phyloP scores from a whole-genome alignment of 106 monocot genomes.

The Allium sativum region DNA sequence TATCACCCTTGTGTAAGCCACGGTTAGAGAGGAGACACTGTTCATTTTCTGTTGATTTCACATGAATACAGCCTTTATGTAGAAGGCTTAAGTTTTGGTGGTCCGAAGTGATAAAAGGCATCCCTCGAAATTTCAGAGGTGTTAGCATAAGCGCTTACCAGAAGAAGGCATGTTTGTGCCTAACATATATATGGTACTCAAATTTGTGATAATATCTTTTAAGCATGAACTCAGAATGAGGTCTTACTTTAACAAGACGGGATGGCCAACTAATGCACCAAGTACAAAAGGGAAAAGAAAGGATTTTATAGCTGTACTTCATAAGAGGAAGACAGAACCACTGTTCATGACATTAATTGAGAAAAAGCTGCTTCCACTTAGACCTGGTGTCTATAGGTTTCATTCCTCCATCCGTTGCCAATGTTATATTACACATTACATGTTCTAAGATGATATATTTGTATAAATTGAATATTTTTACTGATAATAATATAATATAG shows the following conservation, averaged over 20 bases:
- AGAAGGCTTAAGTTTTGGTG: conserved; percentile 2
- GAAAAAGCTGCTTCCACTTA: conserved; percentile 90
- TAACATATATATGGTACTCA: no score
- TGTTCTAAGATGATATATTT: no score
- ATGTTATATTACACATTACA: no score
- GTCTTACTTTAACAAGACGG: conserved; percentile 83
- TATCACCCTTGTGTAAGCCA: not conserved
- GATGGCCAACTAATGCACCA: conserved; percentile 85
- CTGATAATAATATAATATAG: no score
- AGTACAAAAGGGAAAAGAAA: conserved; percentile 73
- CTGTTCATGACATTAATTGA: conserved; percentile 93
- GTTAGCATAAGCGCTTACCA: conserved; percentile 7
- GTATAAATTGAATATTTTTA: no score
- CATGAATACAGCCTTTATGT: not conserved
- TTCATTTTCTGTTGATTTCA: not conserved
- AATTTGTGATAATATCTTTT: no score
- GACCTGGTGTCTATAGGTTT: conserved; percentile 86
- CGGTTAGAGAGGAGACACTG: not conserved
- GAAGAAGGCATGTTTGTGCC: no score
- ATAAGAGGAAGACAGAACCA: conserved; percentile 91
- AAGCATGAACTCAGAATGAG: conserved; percentile 60
- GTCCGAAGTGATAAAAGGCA: conserved; percentile 8
- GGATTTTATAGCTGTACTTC: conserved; percentile 83
- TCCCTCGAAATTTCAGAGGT: not conserved
- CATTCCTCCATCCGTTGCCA: no score